Conservation (phyloP, 1,139 yeast genomes). For the Diutina scorzettiae region DNA sequence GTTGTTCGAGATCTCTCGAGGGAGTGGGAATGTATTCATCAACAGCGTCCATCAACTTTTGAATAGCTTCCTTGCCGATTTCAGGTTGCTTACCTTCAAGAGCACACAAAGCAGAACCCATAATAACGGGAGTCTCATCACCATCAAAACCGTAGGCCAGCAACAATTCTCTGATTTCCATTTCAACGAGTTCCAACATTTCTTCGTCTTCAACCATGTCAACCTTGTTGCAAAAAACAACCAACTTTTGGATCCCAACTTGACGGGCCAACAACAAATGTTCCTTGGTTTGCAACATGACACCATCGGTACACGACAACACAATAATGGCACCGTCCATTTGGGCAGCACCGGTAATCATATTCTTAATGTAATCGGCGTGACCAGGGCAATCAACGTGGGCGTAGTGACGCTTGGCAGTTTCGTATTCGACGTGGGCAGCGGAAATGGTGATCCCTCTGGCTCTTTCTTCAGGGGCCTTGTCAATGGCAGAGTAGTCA, state of each 20-base stretch:
- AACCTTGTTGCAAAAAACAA: slow-evolving; percentile 95
- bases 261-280: slow-evolving; percentile 97
- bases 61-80: slow-evolving; percentile 80
- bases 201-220: slow-evolving; percentile 97
- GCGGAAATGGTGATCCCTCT: slow-evolving; percentile 98
- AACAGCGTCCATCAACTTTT: slow-evolving; percentile 79
- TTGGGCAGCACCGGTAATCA: slow-evolving; percentile 99
- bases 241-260: slow-evolving; percentile 97
- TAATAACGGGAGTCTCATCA: slow-evolving; percentile 92
- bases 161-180: slow-evolving; percentile 99
- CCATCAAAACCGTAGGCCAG: slow-evolving; percentile 92
- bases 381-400: slow-evolving; percentile 68
- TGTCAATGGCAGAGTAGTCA: slow-evolving; percentile 89
- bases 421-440: slow-evolving; percentile 95
- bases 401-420: slow-evolving; percentile 80
- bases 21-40: slow-evolving; percentile 97
- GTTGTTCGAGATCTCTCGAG: slow-evolving; percentile 87
- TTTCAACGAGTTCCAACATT: slow-evolving; percentile 96
- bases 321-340: slow-evolving; percentile 99
- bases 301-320: slow-evolving; percentile 98
- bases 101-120: slow-evolving; percentile 99
- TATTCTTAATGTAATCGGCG: slow-evolving; percentile 96
- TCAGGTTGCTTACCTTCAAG: slow-evolving; percentile 81
- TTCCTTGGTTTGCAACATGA: slow-evolving; percentile 99
- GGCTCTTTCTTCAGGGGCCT: slow-evolving; percentile 99